phyloP scores from a whole-genome alignment of 306 rosid genomes.

The Sesbania bispinosa region DNA sequence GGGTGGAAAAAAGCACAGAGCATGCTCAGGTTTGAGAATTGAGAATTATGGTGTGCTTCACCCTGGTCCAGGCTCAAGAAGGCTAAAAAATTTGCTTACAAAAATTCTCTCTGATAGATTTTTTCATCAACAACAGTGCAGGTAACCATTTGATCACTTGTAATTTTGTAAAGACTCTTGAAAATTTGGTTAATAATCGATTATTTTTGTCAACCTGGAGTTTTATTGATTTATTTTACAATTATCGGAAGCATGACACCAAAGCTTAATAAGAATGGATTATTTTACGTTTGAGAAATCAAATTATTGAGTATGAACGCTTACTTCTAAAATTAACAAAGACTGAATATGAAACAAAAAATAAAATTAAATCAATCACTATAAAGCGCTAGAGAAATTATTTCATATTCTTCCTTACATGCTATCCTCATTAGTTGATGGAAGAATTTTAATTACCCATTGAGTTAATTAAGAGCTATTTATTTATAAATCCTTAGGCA shows the following conservation, averaged over 20 bases:
- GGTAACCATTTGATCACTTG: slow-evolving; percentile 33
- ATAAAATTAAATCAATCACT: too few species aligned
- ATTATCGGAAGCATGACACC: not conserved
- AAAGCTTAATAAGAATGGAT: not conserved
- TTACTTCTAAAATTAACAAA: too few species aligned
- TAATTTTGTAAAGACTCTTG: slow-evolving; percentile 1
- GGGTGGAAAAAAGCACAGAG: slow-evolving; percentile 23
- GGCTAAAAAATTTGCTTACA: slow-evolving; percentile 49
- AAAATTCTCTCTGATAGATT: slow-evolving; percentile 42
- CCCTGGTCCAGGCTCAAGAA: slow-evolving; percentile 70
- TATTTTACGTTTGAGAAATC: not conserved
- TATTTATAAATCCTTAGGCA: too few species aligned
- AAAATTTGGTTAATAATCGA: not conserved
- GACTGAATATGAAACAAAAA: too few species aligned
- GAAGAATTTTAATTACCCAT: too few species aligned
- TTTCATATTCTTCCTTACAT: too few species aligned
- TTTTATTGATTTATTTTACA: not conserved
- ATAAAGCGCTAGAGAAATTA: too few species aligned
- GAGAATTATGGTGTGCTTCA: slow-evolving; percentile 56
- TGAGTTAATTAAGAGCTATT: too few species aligned
- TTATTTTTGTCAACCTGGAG: not conserved
- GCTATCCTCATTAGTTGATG: too few species aligned
- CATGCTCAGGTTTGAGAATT: slow-evolving; percentile 47
- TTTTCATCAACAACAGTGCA: slow-evolving; percentile 59
- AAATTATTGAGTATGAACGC: too few species aligned